Conservation (phyloP, 208 protist species). For the Borovskyia barvae region DNA sequence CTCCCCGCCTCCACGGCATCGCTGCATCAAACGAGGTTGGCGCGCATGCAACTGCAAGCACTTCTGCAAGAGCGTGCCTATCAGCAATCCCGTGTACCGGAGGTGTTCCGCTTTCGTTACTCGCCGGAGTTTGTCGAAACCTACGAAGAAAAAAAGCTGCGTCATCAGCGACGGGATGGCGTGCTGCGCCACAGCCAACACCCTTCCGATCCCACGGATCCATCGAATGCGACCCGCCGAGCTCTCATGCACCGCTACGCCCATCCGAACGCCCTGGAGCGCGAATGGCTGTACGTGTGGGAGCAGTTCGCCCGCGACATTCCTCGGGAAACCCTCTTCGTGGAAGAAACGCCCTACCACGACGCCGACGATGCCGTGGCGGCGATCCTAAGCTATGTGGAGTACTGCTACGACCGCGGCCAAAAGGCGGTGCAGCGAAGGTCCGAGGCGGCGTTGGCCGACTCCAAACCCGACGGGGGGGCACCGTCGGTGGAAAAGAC, state of each 20-base stretch:
- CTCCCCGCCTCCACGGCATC: neutral
- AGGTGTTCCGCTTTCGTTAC: slow-evolving; percentile 37
- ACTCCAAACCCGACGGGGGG: neutral
- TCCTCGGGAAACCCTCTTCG: slow-evolving; percentile 46
- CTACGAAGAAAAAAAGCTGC: slow-evolving; percentile 13
- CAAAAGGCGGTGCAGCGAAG: slow-evolving; percentile 19
- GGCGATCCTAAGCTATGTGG: slow-evolving; percentile 50
- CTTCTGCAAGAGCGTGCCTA: slow-evolving; percentile 25
- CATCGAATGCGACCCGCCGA: slow-evolving; percentile 6
- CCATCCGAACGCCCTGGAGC: slow-evolving; percentile 20
- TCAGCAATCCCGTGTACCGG: slow-evolving; percentile 16
- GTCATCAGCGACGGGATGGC: slow-evolving; percentile 14
- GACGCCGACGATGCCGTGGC: slow-evolving; percentile 37
- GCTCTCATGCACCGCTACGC: slow-evolving; percentile 13
- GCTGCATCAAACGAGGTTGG: slow-evolving; percentile 2
- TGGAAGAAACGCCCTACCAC: slow-evolving; percentile 35
- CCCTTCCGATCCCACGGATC: slow-evolving; percentile 1
- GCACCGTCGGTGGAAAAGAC: neutral
- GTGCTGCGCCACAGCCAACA: slow-evolving; percentile 10
- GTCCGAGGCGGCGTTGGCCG: slow-evolving; percentile 13
- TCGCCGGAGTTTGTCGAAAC: slow-evolving; percentile 21
- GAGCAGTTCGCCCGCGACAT: slow-evolving; percentile 59
- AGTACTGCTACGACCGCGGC: slow-evolving; percentile 43
- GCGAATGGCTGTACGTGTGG: slow-evolving; percentile 54
- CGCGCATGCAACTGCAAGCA: slow-evolving; percentile 24